Base-by-base conservation (phyloP, 306 rosid genomes). In the Cicer yamashitae region DNA sequence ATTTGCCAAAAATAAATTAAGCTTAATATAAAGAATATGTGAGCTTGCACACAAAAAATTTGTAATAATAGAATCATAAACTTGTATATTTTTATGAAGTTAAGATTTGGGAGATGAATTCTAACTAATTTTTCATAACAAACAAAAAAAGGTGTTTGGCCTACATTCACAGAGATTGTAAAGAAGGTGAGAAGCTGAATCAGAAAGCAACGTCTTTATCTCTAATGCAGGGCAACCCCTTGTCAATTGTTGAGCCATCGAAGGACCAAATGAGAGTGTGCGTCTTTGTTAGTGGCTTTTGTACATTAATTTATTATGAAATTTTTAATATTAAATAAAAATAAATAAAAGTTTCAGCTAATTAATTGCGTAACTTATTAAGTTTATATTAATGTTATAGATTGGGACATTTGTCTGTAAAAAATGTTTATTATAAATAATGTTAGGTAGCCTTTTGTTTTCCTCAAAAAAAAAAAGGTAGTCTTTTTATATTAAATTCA, bases 181-280 rank as follows among this genome's bases (percentile, higher is more conserved):
- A 30, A 30, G 37, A 60, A 34, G 20, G 38, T 20, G 63, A 57
- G 39, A 57, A 57, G 40, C 40, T 8, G 64, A 57, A 57, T 57
- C 13, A 57, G 53, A 43, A 46, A 67, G 7, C 43, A 45, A 46
- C 72, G 20, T 34, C 15, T 46, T 67, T 67, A 38, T 67, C 41
- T 46, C 7, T 30, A 45, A 67, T 67, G 43, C 11, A 20, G 57
- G 30, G 25, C 72, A 67, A 45, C 14, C 8, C 0, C 57, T 45
- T 6, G 57, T 11, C 72, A 20, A 20, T 20, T 45, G 71, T 18
- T 12, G 46, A 22, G 43, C 72, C 71, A 2, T 47, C 22, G 43
- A 12, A 20, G 9, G 25, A 52, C 58, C 58, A 15, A 52, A 52
- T 52, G 41, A 7, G 8, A 1, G 71, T 1, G 1, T 2, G 13